Evolutionary conservation across 257 asterid genomes (phyloP).

Genomic region (Gentiana macrophylla): DNA sequence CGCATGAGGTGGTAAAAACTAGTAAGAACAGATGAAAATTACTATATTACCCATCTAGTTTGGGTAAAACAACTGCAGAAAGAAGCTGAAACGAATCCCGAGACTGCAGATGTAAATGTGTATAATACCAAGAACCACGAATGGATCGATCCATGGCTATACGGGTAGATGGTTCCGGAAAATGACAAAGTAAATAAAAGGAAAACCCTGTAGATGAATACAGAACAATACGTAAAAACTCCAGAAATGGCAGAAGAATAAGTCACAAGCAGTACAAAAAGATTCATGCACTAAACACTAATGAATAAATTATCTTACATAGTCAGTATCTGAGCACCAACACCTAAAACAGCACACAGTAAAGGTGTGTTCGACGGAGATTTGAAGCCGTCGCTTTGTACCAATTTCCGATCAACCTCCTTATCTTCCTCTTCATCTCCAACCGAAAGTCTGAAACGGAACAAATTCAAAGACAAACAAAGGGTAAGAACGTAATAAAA

Average conservation of each 20-base stretch:
- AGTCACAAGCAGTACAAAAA: too few relatives aligned
- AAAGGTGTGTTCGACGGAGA: conserved; percentile 54
- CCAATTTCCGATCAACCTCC: conserved; percentile 74
- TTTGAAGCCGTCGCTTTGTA: conserved; percentile 59
- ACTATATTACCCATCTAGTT: conserved; percentile 57
- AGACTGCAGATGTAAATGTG: conserved; percentile 58
- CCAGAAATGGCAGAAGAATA: too few relatives aligned
- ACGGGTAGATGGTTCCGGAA: conserved; percentile 58
- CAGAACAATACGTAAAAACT: neutral
- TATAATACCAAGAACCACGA: conserved; percentile 39
- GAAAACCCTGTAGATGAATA: conserved; percentile 38
- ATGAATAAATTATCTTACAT: conserved; percentile 31
- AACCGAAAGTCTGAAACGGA: conserved; percentile 41
- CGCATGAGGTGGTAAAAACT: neutral
- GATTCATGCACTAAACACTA: too few relatives aligned
- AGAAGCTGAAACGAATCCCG: conserved; percentile 63
- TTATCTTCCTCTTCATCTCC: conserved; percentile 81
- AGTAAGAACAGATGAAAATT: neutral
- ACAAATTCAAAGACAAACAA: neutral
- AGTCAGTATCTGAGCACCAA: conserved; percentile 63
- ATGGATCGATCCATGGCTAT: conserved; percentile 59
- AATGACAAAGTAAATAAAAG: conserved; percentile 47
- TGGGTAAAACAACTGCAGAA: conserved; percentile 49
- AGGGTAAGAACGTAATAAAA: neutral
- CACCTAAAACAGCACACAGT: conserved; percentile 65